These are phyloP conservation scores for Peronospora tabacina DNA, from an alignment of 352 stramenopile species.

Conservation along the genomic window DNA sequence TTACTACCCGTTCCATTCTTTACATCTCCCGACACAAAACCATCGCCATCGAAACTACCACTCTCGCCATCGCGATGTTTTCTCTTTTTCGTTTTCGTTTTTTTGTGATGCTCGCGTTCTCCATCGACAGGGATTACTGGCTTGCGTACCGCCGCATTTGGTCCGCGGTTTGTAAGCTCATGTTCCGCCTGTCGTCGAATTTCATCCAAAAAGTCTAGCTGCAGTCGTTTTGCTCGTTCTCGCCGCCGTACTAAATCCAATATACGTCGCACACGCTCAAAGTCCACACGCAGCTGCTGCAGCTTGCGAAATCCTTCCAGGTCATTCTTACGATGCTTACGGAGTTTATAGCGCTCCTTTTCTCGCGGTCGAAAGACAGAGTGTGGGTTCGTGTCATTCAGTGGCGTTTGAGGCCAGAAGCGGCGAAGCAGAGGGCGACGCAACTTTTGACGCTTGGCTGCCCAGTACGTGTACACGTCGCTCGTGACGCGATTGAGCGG, in stretches of 20 bases:
- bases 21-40: conserved; percentile 9
- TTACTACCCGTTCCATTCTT: conserved; percentile 14
- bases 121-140: conserved; percentile 48
- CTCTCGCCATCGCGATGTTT: conserved; percentile 51
- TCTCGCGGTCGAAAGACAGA: conserved; percentile 96
- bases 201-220: conserved; percentile 77
- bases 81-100: conserved; percentile 69
- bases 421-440: conserved; percentile 90
- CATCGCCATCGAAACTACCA: conserved; percentile 4
- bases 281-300: conserved; percentile 89
- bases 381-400: conserved; percentile 97
- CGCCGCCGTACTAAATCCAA: conserved; percentile 78
- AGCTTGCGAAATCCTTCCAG: conserved; percentile 93
- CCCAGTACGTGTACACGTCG: conserved; percentile 95
- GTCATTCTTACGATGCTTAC: conserved; percentile 95
- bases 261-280: conserved; percentile 84
- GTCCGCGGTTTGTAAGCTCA: conserved; percentile 41
- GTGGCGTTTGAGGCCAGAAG: conserved; percentile 93
- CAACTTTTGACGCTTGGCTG: conserved; percentile 87
- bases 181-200: conserved; percentile 59
- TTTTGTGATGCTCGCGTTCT: conserved; percentile 43
- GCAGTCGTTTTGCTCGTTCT: conserved; percentile 77
- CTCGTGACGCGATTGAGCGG: conserved; percentile 62
- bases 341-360: conserved; percentile 95
- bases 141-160: conserved; percentile 37